Evolutionary conservation across 805 yeast species (phyloP).

Genomic region (Citeromyces matritensis): DNA sequence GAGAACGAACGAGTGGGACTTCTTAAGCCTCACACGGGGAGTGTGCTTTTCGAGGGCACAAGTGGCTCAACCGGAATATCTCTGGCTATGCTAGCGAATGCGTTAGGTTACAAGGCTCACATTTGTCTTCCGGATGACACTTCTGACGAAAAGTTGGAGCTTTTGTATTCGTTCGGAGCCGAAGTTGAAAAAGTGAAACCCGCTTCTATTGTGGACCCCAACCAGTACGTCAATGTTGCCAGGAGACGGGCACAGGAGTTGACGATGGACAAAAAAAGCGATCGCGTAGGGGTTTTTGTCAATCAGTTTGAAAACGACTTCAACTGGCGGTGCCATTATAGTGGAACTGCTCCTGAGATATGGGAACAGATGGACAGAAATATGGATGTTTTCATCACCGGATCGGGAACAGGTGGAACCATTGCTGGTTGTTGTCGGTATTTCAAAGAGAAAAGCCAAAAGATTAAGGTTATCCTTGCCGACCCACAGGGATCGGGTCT

Average conservation of each 20-base stretch:
- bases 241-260: conserved; percentile 43
- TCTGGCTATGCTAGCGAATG: conserved; percentile 77
- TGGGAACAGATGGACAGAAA: conserved; percentile 50
- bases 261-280: conserved; percentile 19
- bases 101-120: conserved; percentile 80
- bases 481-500: conserved; percentile 97
- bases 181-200: conserved; percentile 77
- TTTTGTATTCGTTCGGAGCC: conserved; percentile 69
- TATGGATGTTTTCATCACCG: conserved; percentile 70
- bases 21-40: conserved; percentile 45
- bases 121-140: conserved; percentile 96
- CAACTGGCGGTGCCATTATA: conserved; percentile 77
- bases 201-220: conserved; percentile 87
- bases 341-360: conserved; percentile 89
- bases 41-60: conserved; percentile 84
- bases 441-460: conserved; percentile 34
- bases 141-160: conserved; percentile 62
- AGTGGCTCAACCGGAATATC: conserved; percentile 96
- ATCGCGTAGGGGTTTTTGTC: conserved; percentile 63
- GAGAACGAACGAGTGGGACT: conserved; percentile 48
- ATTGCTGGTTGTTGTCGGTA: conserved; percentile 81
- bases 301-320: conserved; percentile 91
- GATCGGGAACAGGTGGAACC: conserved; percentile 97
- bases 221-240: conserved; percentile 87
- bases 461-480: conserved; percentile 49